Evolutionary conservation across 2,329 filamentous ascomycete genomes (phyloP).

Genomic region (Thielaviopsis populi): DNA sequence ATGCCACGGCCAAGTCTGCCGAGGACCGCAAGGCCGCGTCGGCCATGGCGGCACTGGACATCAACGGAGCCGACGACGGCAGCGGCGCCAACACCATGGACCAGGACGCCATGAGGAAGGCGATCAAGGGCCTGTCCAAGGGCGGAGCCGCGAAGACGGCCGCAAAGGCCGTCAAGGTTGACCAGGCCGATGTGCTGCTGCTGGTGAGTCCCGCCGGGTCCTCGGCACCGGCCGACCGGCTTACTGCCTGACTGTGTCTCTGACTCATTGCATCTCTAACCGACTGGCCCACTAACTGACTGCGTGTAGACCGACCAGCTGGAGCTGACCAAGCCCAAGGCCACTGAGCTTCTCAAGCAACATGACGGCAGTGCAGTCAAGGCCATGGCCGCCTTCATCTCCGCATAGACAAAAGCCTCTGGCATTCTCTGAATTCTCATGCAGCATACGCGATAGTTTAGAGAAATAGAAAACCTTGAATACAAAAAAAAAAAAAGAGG

Average conservation of each 20-base stretch:
- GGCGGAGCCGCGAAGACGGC: conserved; percentile 13
- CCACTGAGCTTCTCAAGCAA: conserved; percentile 56
- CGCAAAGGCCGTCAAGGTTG: conserved; percentile 50
- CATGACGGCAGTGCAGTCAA: conserved; percentile 55
- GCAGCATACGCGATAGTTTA: background rate
- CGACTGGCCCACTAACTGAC: too few relatives aligned
- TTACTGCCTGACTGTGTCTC: background rate
- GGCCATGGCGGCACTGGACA: conserved; percentile 56
- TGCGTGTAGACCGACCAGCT: conserved; percentile 47
- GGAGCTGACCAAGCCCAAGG: conserved; percentile 55
- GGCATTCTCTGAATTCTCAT: background rate
- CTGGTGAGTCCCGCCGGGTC: conserved; percentile 36
- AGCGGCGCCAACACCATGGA: conserved; percentile 43
- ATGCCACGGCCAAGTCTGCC: conserved; percentile 43
- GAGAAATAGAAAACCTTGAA: background rate
- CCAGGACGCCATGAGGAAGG: conserved; percentile 53
- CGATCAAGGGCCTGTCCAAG: conserved; percentile 45
- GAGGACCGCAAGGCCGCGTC: conserved; percentile 66
- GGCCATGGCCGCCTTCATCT: conserved; percentile 46
- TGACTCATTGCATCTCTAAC: background rate
- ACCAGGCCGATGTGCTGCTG: conserved; percentile 53
- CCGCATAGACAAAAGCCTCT: conserved; percentile 18
- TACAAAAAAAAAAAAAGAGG: conserved; percentile 3
- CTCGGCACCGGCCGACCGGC: too few relatives aligned
- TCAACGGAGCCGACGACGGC: conserved; percentile 33